Percentiles rank a stretch among this genome's conserved stretches.
Evolutionary conservation across 1,284 basidiomycete species (phyloP).

Genomic region (Fomitopsis schrenkii): DNA sequence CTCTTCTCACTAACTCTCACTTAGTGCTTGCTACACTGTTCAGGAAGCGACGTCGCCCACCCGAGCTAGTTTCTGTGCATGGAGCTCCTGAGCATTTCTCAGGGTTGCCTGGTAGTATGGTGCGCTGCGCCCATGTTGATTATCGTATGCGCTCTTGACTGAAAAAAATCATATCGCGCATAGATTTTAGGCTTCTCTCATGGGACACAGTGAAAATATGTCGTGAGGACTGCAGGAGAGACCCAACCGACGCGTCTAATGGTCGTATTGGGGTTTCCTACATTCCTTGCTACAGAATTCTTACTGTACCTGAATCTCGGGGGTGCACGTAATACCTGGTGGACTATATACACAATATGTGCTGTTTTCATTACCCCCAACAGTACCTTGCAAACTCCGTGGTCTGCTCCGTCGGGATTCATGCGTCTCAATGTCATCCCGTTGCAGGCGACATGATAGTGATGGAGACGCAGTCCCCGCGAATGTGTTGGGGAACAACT

Average conservation of each 20-base stretch:
- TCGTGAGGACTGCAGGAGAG: neutral
- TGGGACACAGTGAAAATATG: neutral
- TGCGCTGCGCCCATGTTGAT: too few relatives aligned
- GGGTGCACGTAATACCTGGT: neutral
- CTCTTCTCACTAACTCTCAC: too few relatives aligned
- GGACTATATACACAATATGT: neutral
- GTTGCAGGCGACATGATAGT: neutral
- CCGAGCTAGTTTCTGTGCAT: too few relatives aligned
- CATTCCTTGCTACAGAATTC: neutral
- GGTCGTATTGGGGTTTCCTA: neutral
- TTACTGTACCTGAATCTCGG: neutral
- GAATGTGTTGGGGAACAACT: neutral
- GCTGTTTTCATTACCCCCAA: neutral
- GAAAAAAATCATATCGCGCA: neutral
- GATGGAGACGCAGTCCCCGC: neutral
- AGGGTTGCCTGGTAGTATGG: too few relatives aligned
- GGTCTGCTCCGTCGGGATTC: neutral
- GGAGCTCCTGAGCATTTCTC: too few relatives aligned
- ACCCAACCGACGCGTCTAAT: neutral
- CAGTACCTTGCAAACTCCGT: neutral
- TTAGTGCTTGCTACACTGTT: too few relatives aligned
- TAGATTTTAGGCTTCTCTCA: neutral
- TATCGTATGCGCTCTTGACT: neutral
- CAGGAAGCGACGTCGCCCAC: too few relatives aligned
- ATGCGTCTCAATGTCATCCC: neutral